Evolutionary conservation across 345 rosid species (phyloP).

Genomic region (Eucalyptus tenuipes): DNA sequence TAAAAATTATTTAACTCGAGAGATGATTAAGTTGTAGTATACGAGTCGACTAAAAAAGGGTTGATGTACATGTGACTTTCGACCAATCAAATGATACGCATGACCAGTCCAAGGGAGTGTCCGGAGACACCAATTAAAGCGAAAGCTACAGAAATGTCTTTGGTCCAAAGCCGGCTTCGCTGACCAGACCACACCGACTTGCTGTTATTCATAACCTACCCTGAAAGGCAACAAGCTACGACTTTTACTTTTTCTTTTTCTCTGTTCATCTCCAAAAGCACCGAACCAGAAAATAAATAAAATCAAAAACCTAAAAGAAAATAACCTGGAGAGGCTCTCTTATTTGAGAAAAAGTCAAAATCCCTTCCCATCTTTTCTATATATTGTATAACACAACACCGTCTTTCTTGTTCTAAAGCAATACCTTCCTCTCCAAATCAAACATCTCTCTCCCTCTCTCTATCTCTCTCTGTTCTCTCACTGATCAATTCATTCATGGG

Average conservation of each 20-base stretch:
- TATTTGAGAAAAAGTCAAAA: background rate
- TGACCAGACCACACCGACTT: background rate
- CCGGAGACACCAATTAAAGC: background rate
- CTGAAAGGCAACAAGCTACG: background rate
- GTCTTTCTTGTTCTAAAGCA: background rate
- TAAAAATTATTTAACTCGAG: background rate
- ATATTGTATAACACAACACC: background rate
- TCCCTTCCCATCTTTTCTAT: background rate
- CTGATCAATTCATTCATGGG: slow-evolving; percentile 10
- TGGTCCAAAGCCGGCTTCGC: background rate
- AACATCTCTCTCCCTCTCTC: background rate
- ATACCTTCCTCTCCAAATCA: background rate
- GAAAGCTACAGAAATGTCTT: background rate
- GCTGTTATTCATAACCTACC: background rate
- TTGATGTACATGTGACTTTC: background rate
- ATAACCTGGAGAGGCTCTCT: background rate
- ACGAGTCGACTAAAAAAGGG: background rate
- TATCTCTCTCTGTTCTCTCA: background rate
- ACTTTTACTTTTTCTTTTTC: background rate
- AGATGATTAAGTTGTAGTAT: background rate
- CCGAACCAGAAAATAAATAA: background rate
- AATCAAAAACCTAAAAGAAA: background rate
- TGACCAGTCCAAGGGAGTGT: background rate
- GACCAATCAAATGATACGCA: background rate
- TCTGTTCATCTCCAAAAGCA: background rate